Conservation (phyloP, 2,329 filamentous ascomycete genomes). For the Coniella vitis region DNA sequence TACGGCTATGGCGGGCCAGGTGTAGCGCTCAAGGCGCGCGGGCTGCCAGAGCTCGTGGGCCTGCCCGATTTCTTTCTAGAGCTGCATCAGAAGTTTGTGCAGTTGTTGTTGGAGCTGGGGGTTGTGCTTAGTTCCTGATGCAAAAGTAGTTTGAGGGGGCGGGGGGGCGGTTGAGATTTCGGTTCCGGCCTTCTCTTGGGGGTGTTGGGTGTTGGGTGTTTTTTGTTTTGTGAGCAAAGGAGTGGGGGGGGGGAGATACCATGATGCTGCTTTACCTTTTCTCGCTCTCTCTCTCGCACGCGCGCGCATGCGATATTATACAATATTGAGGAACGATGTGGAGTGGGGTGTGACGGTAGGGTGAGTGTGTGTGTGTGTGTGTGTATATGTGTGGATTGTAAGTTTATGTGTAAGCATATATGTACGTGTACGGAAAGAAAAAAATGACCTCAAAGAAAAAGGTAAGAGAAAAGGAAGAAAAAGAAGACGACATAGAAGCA, state of each 20-base stretch:
- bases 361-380: background rate
- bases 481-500: too few species aligned
- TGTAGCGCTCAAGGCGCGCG: slow-evolving; percentile 50
- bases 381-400: background rate
- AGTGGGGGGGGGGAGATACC: background rate
- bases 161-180: too few species aligned
- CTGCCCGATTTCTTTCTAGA: slow-evolving; percentile 63
- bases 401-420: background rate
- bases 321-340: background rate
- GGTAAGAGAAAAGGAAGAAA: too few species aligned
- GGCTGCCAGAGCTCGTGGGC: slow-evolving; percentile 59
- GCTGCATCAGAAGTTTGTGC: slow-evolving; percentile 57
- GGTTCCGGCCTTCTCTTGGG: too few species aligned
- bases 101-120: slow-evolving; percentile 53
- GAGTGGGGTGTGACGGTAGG: background rate
- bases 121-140: slow-evolving; percentile 44
- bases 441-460: too few species aligned
- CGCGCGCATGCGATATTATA: too few species aligned
- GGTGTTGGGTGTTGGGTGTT: background rate
- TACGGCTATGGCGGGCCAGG: slow-evolving; percentile 40
- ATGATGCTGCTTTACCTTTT: background rate
- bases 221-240: background rate
- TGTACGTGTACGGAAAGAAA: background rate
- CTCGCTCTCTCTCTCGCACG: too few species aligned
- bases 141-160: too few species aligned